Base-by-base conservation (phyloP, 768 basidiomycete species). In the Suillus subaureus region DNA sequence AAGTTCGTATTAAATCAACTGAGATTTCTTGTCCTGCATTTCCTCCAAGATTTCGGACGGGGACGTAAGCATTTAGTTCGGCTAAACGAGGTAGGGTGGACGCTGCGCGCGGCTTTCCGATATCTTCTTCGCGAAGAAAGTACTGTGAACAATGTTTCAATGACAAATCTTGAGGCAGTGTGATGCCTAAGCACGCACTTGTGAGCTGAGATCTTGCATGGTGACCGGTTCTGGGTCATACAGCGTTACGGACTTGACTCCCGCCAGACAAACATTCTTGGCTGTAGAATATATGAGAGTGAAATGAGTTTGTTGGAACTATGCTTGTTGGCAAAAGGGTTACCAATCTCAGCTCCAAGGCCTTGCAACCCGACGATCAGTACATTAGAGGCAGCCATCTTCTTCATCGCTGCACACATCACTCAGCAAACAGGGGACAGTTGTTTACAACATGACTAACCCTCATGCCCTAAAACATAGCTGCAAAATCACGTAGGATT, bases 381-480 rank as follows among this genome's bases (percentile, higher is more conserved):
- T 49, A 99, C 92, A 74, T 97, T 97, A 43, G 96, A 98, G 18
- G 87, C 83, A 8, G 97, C 97, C 97, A 99, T 99, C 74, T 90
- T 91, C 84, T 97, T 97, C 97, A 99, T 99, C 54, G 97, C 97
- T 98, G 70, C 9, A 13, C n/a, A 55, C 33, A n/a, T 37, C 26
- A 11, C 39, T 80, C 60, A 77, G 68, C 54, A 28, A 71, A 18
- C 4, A 28, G 61, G n/a, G 26, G 28, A 60, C 40, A 21, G 6
- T 21, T 31, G 55, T 35, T 33, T 39, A 33, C n/a, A 5, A 35
- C 15, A 62, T 54, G 63, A 61, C 76, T 68, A 69, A 94, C 96
- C 96, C 86, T 98, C 96, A 77, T 98, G 95, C 37, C 96, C 96
- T 33, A 99, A 87, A 12, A 99, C 96, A 77, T 99, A 98, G 70